Percentiles rank a stretch among this genome's conserved stretches.
Conservation (phyloP, 2,329 filamentous ascomycete species). For the Claviceps paspali region DNA sequence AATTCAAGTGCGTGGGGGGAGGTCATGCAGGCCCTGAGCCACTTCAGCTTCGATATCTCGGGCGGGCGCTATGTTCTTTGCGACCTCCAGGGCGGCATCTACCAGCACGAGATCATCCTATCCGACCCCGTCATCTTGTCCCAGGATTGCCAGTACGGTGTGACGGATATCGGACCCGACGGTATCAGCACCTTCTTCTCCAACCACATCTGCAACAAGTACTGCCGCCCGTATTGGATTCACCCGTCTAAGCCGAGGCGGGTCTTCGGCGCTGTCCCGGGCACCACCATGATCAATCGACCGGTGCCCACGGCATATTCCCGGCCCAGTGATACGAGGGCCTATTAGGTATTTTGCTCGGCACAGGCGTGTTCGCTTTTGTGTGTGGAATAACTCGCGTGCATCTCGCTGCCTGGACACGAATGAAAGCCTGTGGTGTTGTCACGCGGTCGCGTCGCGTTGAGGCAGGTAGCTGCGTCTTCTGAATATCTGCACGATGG, state of each 20-base stretch:
- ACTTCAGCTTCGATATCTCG: slow-evolving; percentile 25
- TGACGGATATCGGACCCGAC: slow-evolving; percentile 21
- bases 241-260: slow-evolving; percentile 2
- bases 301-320: slow-evolving; percentile 3
- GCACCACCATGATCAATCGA: slow-evolving; percentile 7
- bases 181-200: slow-evolving; percentile 26
- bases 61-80: slow-evolving; percentile 23
- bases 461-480: too few relatives aligned
- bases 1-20: slow-evolving; percentile 14
- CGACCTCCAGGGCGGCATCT: slow-evolving; percentile 27
- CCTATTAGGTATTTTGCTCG: background rate
- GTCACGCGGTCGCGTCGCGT: too few relatives aligned
- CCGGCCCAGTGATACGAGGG: background rate
- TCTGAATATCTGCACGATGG: too few relatives aligned
- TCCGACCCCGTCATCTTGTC: slow-evolving; percentile 28
- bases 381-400: too few relatives aligned
- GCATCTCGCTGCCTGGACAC: too few relatives aligned
- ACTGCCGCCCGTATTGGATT: slow-evolving; percentile 12
- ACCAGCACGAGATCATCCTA: slow-evolving; percentile 19
- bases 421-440: too few relatives aligned
- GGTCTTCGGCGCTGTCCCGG: background rate
- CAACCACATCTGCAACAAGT: slow-evolving; percentile 19
- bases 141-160: slow-evolving; percentile 19
- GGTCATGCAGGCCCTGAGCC: slow-evolving; percentile 27
- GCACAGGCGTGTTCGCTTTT: background rate